Evolutionary conservation across 495 filamentous ascomycete genomes (phyloP), one percentile per base, ranked within the genome.

Genomic region (Penicillium diatomitis): DNA sequence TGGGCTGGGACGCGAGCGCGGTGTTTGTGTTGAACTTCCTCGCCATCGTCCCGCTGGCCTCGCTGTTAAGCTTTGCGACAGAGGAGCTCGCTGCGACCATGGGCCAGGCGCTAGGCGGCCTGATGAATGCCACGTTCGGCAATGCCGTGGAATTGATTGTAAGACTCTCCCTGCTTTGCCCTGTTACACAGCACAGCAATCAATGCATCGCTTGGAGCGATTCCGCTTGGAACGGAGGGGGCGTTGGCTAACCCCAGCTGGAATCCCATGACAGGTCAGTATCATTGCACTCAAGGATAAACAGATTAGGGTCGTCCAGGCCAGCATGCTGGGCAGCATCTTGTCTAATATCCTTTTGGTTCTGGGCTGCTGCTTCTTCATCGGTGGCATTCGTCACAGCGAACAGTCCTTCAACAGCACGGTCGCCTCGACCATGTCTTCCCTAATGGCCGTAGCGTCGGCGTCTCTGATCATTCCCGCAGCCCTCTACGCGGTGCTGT

Each of bases 71-170:
- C 51, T 96, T 95, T 67, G 92, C 92, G 38, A 98, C 92, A 1
- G 92, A 96, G 70, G 88, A 98, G 66, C 75, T 98, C 50, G 82
- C 88, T 5, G 75, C 77, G 8, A 84, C 85, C 43, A 75, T 96
- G 49, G 92, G 92, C 11, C 85, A 96, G 66, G 91, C 92, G 0
- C 63, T 97, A 33, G 92, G 92, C 37, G 92, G 92, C 1, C 68
- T 98, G 55, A 78, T 96, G 62, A 98, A 98, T 73, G 92, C 92
- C 29, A 94, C 88, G 5, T 96, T 95, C 70, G 92, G 92, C 37
- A 98, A 98, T 75, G 92, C 92, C 0, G 91, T 96, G n/a, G 92
- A 98, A 60, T 68, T 97, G 57, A 98, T 98, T 72, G 92, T 95
- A 73, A 60, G 86, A 62, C 5, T 28, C 46, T 46, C 39, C 46